These are phyloP conservation scores for Akebia trifoliata DNA, from an alignment of 164 flowering plant species.

Conservation along the genomic window DNA sequence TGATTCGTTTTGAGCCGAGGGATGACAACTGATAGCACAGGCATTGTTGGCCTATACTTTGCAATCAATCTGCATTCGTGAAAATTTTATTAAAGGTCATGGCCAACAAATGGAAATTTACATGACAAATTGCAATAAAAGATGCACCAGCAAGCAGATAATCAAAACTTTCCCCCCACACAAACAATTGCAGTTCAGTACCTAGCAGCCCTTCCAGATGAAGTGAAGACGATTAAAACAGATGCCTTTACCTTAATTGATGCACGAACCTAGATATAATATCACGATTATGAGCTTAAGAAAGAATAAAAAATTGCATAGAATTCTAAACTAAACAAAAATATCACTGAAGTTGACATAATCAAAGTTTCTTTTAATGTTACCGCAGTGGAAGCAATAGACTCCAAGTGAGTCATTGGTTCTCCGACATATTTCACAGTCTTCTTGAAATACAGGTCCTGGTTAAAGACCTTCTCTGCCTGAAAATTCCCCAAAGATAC, in stretches of 20 bases:
- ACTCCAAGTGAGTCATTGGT: conserved; percentile 92
- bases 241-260: conserved; percentile 93
- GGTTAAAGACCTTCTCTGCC: conserved; percentile 97
- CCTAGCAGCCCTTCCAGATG: conserved; percentile 97
- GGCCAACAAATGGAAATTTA: background rate
- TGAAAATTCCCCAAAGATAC: conserved; percentile 23
- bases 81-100: background rate
- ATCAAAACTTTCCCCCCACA: background rate
- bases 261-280: conserved; percentile 60
- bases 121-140: background rate
- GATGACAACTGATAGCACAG: conserved; percentile 84
- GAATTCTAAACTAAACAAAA: background rate
- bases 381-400: conserved; percentile 98
- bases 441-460: conserved; percentile 79
- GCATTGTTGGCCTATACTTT: conserved; percentile 92
- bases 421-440: conserved; percentile 84
- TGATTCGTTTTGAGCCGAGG: conserved; percentile 89
- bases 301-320: background rate
- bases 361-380: background rate
- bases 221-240: conserved; percentile 76
- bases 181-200: conserved; percentile 14
- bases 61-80: conserved; percentile 71
- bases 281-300: background rate
- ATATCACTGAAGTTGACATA: background rate
- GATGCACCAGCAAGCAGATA: conserved; percentile 1